Base-by-base conservation (phyloP, 768 basidiomycete species). In the Naganishia vishniacii region DNA sequence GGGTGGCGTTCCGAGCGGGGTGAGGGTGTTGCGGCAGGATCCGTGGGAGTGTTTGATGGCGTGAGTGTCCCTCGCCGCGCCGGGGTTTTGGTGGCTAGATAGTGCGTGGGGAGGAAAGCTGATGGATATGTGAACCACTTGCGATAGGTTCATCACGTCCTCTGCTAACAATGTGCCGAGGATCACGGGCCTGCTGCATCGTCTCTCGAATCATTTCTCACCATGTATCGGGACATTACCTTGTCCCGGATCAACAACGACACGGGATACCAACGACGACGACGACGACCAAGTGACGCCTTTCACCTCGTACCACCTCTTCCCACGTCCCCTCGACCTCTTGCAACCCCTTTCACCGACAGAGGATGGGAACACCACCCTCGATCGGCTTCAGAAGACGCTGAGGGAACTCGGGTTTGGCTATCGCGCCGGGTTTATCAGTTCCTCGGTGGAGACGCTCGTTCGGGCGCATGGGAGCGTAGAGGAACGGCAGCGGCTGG, bases 91-190 rank as follows among this genome's bases (percentile, higher is more conserved):
- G n/a, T n/a, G n/a, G n/a, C n/a, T n/a, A n/a, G n/a, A n/a, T n/a
- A n/a, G n/a, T n/a, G n/a, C n/a, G n/a, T n/a, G n/a, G n/a, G n/a
- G n/a, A n/a, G n/a, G n/a, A n/a, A n/a, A n/a, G n/a, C n/a, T n/a
- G n/a, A n/a, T n/a, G n/a, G n/a, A n/a, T n/a, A n/a, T n/a, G n/a
- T n/a, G n/a, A n/a, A n/a, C n/a, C n/a, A n/a, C n/a, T n/a, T n/a
- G n/a, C n/a, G 37, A 5, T 59, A 94, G 93, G 9, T 99, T 98
- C 79, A 95, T 99, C 68, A 98, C 94, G 74, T 95, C 92, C 2
- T 89, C 91, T 2, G 97, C 97, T 72, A 98, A 98, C 76, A 92
- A 98, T 70, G 98, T 99, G 56, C 79, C 84, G 5, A 88, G 95
- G 6, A 99, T 99, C 70, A 88, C 90, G 16, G 88, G 88, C 63